Conservation (phyloP, 768 basidiomycete species). For the Gloeopeniophorella convolvens region DNA sequence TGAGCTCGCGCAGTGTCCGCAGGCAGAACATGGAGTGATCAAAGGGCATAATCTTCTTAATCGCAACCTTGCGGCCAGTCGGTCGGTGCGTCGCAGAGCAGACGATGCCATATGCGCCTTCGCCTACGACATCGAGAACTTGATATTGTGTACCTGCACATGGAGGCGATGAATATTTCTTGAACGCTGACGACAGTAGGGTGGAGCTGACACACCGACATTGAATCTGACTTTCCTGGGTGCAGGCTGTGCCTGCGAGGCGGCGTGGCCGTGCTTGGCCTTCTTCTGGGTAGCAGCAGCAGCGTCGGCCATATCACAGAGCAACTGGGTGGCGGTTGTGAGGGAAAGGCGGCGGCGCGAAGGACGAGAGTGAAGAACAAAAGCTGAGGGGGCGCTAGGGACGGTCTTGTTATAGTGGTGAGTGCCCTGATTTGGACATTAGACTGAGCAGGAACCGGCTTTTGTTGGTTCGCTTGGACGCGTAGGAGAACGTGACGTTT, state of each 20-base stretch:
- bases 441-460: no score
- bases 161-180: not conserved
- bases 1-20: constrained; percentile 51
- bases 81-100: constrained; percentile 77
- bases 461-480: no score
- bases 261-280: constrained; percentile 41
- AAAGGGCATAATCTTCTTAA: constrained; percentile 94
- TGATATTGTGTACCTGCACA: constrained; percentile 46
- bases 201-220: constrained; percentile 45
- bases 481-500: not conserved
- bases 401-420: not conserved
- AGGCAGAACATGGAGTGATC: constrained; percentile 93
- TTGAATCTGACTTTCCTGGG: constrained; percentile 87
- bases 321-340: constrained; percentile 14
- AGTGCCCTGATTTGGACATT: constrained; percentile 5
- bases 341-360: constrained; percentile 7
- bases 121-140: constrained; percentile 81
- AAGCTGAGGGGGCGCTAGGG: constrained; percentile 1
- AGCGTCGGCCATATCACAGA: constrained; percentile 17
- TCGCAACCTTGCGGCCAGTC: constrained; percentile 82
- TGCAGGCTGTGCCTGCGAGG: constrained; percentile 43
- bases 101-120: constrained; percentile 93
- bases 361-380: constrained; percentile 10
- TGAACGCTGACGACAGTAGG: not conserved
- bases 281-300: constrained; percentile 26